Evolutionary conservation across 352 stramenopile genomes (phyloP).

Genomic region (Aphanomyces astaci): DNA sequence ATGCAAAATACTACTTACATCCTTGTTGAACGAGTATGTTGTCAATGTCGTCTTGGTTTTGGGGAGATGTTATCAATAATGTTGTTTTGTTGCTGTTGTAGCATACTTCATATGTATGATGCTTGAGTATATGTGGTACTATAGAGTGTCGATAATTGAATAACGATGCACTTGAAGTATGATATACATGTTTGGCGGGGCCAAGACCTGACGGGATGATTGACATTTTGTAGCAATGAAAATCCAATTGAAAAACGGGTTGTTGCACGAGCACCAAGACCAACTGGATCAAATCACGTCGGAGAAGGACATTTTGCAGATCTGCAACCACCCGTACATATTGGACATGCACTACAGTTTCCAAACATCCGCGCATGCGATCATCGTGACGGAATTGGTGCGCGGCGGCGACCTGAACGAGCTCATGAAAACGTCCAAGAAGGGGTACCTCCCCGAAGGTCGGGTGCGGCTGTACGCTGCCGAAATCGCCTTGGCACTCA

Average conservation of each 20-base stretch:
- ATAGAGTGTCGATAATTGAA: no score
- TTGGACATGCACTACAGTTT: conserved; percentile 89
- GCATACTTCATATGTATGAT: no score
- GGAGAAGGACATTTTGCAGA: conserved; percentile 82
- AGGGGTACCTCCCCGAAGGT: conserved; percentile 70
- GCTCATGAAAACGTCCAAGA: conserved; percentile 52
- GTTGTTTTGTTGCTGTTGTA: no score
- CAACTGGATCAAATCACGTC: conserved; percentile 80
- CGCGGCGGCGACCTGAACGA: conserved; percentile 71
- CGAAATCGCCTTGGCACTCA: conserved; percentile 78
- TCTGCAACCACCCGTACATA: conserved; percentile 84
- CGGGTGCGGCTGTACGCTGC: conserved; percentile 71
- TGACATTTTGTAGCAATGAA: conserved; percentile 89
- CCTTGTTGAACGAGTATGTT: no score
- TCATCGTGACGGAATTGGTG: conserved; percentile 85
- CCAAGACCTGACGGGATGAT: no score
- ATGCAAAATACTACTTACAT: no score
- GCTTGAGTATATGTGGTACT: no score
- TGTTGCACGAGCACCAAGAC: conserved; percentile 81
- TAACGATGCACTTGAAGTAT: no score
- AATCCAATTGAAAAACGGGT: conserved; percentile 84
- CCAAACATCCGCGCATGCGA: conserved; percentile 71
- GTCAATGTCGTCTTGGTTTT: no score
- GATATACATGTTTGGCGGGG: no score
- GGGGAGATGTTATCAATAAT: no score